Conservation (phyloP, 2,329 filamentous ascomycete species). For the Talaromyces sp. region DNA sequence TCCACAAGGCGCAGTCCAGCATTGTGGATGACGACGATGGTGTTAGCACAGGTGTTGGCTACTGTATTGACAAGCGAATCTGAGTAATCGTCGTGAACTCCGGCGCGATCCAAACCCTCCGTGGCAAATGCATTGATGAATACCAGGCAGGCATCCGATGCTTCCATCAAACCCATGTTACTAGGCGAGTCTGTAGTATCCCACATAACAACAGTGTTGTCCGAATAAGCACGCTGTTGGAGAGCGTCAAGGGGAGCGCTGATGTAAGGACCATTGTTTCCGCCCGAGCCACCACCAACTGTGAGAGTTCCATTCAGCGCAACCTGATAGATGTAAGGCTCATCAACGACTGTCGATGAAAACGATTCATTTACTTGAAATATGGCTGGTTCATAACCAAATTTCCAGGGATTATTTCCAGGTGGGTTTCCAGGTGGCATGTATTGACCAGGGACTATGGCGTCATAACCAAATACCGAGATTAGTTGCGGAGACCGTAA, state of each 20-base stretch:
- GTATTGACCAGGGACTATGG: slow-evolving; percentile 13
- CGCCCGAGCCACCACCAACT: slow-evolving; percentile 24
- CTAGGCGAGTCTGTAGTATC: slow-evolving; percentile 23
- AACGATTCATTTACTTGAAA: background rate
- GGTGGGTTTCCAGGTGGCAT: slow-evolving; percentile 13
- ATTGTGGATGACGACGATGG: slow-evolving; percentile 1
- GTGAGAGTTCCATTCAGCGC: slow-evolving; percentile 6
- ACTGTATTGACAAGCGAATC: background rate
- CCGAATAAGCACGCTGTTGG: slow-evolving; percentile 5
- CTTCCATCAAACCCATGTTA: background rate
- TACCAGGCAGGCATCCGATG: slow-evolving; percentile 47
- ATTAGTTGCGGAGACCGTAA: slow-evolving; percentile 26
- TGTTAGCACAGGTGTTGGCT: background rate
- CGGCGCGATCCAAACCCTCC: slow-evolving; percentile 40
- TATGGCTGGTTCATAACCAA: background rate
- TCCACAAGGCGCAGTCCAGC: background rate
- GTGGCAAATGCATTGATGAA: slow-evolving; percentile 53
- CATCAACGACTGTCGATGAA: background rate
- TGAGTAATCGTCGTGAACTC: background rate
- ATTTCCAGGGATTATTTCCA: background rate
- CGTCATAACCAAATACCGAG: slow-evolving; percentile 13
- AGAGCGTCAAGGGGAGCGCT: slow-evolving; percentile 21
- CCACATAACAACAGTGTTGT: slow-evolving; percentile 37
- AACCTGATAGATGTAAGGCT: slow-evolving; percentile 7
- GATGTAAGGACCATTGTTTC: slow-evolving; percentile 20